Base-by-base conservation (phyloP, 805 yeast species). In the Cyberlindnera subsufficiens region DNA sequence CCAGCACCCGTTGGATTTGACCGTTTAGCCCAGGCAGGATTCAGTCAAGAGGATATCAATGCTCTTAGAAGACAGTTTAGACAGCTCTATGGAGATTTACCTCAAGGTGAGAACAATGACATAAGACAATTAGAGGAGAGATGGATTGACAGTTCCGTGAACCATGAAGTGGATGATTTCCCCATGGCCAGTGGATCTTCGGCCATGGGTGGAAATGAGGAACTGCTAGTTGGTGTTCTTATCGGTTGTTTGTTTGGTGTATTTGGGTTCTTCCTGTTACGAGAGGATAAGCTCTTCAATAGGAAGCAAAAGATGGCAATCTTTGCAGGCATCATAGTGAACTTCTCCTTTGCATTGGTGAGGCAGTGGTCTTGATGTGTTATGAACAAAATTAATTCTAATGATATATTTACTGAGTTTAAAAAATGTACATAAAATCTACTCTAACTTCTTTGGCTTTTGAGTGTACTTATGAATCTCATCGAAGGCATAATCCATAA, bases 1-100 rank as follows among this genome's bases (percentile, higher is more conserved):
- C 87, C 86, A 1, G 89, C 87, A 13, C 80, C 82, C 3, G 75
- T 81, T 14, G 96, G 97, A 2, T 87, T 90, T 60, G 96, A 90
- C 60, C 65, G 96, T 34, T 67, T 90, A 40, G 69, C 89, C 15
- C 77, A 80, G 29, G 90, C 89, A 35, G 97, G 97, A 8, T 86
- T 90, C 57, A 73, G 86, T 5, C 86, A 78, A 29, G 83, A 78
- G 45, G 97, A 90, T 52, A 77, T 90, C 22, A 69, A 69, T 35
- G 81, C 80, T 43, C 62, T 90, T 45, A 71, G 96, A 45, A 66
- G 74, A 40, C 96, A 89, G 59, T 89, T 90, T 56, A 74, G 77
- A 44, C 71, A 72, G 44, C 69, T 89, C 3, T 85, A 86, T 59
- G 86, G 86, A 0, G 69, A 66, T 42, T 39, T 63, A 51, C 62